phyloP scores from a whole-genome alignment of 2,329 filamentous ascomycete species.

The Apiospora pterosperma region DNA sequence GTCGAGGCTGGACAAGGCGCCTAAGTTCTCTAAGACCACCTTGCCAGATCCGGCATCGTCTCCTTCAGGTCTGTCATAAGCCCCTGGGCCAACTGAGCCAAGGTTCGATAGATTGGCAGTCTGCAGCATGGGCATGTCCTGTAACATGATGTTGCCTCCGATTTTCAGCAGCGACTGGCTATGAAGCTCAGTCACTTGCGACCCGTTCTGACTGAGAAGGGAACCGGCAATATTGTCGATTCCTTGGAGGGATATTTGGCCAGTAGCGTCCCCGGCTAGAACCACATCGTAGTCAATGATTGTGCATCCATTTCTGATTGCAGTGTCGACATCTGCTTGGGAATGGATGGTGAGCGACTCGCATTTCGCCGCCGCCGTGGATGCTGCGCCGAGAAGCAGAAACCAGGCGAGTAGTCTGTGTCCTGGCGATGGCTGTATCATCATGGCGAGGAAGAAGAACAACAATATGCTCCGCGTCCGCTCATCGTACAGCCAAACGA shows the following conservation, averaged over 20 bases:
- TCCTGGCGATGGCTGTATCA: not conserved
- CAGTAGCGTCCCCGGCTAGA: not conserved
- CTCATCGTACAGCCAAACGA: too few relatives aligned
- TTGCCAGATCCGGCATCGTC: too few relatives aligned
- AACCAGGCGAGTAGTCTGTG: not conserved
- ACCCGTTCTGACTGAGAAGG: not conserved
- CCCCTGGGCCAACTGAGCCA: not conserved
- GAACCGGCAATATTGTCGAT: not conserved
- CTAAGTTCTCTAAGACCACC: not conserved
- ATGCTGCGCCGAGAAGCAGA: not conserved
- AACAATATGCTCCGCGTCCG: too few relatives aligned
- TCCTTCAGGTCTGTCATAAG: too few relatives aligned
- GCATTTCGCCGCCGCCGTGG: not conserved
- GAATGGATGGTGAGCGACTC: not conserved
- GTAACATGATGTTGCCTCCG: not conserved
- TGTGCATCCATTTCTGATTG: not conserved
- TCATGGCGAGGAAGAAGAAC: not conserved
- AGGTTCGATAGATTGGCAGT: not conserved
- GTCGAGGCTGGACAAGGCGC: not conserved
- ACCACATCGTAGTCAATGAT: not conserved
- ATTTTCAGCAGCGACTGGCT: not conserved
- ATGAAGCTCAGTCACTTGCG: not conserved
- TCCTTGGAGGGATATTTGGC: not conserved
- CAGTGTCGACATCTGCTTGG: not conserved
- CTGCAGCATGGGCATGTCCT: not conserved